Percentiles rank a stretch among this genome's conserved stretches.
Evolutionary conservation across 768 basidiomycete genomes (phyloP).

Genomic region (Russula vinacea): DNA sequence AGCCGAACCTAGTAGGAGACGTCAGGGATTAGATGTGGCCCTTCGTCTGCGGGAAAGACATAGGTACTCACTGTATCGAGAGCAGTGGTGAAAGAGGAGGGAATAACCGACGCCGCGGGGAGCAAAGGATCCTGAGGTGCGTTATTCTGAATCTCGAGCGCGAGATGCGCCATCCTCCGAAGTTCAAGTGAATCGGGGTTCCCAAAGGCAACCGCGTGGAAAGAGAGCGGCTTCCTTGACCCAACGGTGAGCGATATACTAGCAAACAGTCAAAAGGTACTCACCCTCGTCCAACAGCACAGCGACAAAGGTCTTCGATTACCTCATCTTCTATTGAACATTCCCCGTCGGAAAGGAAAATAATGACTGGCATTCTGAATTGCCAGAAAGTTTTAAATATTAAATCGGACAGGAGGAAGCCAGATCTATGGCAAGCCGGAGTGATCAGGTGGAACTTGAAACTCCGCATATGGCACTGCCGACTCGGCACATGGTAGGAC

Average conservation of each 20-base stretch:
- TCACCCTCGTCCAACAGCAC: conserved; percentile 47
- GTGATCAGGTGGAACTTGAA: too few species aligned
- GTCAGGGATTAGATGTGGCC: neutral
- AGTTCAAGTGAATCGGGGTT: conserved; percentile 37
- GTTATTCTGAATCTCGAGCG: conserved; percentile 45
- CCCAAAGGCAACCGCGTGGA: conserved; percentile 60
- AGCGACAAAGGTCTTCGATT: conserved; percentile 43
- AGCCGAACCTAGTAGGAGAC: conserved; percentile 47
- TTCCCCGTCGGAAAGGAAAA: conserved; percentile 59
- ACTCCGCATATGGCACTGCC: too few species aligned
- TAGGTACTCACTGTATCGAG: conserved; percentile 47
- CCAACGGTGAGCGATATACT: neutral
- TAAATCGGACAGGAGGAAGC: neutral
- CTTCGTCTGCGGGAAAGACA: neutral
- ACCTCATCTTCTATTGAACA: conserved; percentile 39
- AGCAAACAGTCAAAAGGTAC: neutral
- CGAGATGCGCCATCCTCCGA: conserved; percentile 52
- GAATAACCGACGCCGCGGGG: conserved; percentile 34
- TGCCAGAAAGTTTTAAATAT: conserved; percentile 3
- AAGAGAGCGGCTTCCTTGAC: conserved; percentile 53
- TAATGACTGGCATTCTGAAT: conserved; percentile 47
- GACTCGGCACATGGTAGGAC: too few species aligned
- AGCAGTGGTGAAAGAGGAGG: conserved; percentile 50
- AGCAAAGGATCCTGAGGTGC: conserved; percentile 43
- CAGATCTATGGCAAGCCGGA: too few species aligned